Percentiles rank a stretch among this genome's conserved stretches.
Conservation (phyloP, 2,329 filamentous ascomycete species). For the Hypoxylon sp. region DNA sequence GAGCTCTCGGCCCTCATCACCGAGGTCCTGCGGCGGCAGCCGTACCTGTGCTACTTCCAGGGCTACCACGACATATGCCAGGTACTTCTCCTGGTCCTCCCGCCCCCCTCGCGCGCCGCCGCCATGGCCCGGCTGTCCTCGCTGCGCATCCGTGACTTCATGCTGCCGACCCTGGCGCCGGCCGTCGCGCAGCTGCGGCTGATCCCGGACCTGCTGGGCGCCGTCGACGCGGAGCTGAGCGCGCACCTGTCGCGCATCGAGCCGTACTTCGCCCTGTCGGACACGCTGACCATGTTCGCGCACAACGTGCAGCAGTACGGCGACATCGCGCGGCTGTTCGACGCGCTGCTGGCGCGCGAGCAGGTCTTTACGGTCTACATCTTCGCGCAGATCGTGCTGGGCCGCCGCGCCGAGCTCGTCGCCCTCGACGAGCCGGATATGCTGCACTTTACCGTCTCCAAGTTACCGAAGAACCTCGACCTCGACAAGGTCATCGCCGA, state of each 20-base stretch:
- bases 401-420: constrained; percentile 85
- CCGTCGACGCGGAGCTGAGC: constrained; percentile 77
- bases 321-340: constrained; percentile 90
- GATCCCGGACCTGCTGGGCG: constrained; percentile 82
- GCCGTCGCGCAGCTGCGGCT: constrained; percentile 87
- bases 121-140: constrained; percentile 85
- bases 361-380: constrained; percentile 92
- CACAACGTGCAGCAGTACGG: constrained; percentile 93
- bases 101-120: constrained; percentile 67
- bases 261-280: constrained; percentile 93
- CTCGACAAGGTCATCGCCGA: constrained; percentile 80
- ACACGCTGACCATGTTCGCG: constrained; percentile 94
- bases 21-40: constrained; percentile 81
- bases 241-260: constrained; percentile 80
- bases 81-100: constrained; percentile 89
- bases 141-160: constrained; percentile 94
- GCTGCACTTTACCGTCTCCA: constrained; percentile 87
- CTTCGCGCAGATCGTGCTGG: constrained; percentile 88
- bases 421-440: constrained; percentile 88
- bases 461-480: constrained; percentile 83
- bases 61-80: constrained; percentile 99
- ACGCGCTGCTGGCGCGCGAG: constrained; percentile 87
- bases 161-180: constrained; percentile 88
- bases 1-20: constrained; percentile 85
- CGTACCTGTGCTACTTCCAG: constrained; percentile 94